A percentile compares a stretch with the other conserved stretches of the same genome.
Conservation (phyloP, 371 early-diverging fungal species). For the Capniomyces stellatus region DNA sequence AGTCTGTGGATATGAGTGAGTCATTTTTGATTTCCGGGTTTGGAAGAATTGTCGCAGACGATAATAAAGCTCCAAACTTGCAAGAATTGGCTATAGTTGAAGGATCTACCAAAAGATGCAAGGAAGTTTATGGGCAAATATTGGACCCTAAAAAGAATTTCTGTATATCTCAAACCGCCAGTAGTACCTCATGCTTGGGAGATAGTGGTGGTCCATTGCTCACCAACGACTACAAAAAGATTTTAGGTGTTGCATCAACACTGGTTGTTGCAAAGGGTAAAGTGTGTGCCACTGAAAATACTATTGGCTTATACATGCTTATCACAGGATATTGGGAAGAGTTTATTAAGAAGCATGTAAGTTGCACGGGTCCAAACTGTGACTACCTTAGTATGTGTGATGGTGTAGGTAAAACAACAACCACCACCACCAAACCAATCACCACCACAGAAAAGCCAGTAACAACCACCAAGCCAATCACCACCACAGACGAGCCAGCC, state of each 20-base stretch:
- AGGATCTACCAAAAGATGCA: background rate
- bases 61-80: background rate
- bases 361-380: background rate
- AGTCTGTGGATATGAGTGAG: background rate
- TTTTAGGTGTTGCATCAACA: background rate
- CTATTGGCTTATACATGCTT: background rate
- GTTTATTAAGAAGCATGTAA: background rate
- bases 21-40: background rate
- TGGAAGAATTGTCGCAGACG: background rate
- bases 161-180: background rate
- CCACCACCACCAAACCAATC: too few relatives aligned
- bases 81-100: background rate
- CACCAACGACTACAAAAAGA: background rate
- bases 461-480: too few relatives aligned
- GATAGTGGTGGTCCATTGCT: background rate
- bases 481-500: too few relatives aligned
- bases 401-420: too few relatives aligned
- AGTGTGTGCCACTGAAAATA: background rate
- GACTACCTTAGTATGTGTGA: too few relatives aligned
- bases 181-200: background rate
- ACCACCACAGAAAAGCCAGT: too few relatives aligned
- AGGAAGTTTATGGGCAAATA: background rate
- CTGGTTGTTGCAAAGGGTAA: background rate
- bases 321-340: background rate
- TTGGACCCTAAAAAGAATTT: background rate